phyloP scores from a whole-genome alignment of 192 early-diverging fungal species.

The Ambispora gerdemannii region DNA sequence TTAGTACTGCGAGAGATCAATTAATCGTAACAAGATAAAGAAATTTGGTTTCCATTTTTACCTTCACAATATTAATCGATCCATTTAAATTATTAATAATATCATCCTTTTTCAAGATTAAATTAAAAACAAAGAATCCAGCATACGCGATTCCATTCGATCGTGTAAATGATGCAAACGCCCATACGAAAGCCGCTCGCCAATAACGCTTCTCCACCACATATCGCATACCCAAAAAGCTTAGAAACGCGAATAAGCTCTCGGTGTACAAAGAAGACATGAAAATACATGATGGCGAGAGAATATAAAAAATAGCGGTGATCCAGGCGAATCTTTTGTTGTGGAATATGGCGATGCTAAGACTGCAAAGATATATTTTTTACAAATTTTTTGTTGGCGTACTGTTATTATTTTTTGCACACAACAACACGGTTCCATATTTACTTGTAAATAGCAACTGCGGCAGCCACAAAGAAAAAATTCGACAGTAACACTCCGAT shows the following conservation, averaged over 20 bases:
- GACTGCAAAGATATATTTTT: slow-evolving; percentile 4
- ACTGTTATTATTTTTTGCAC: too few species aligned
- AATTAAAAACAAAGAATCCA: slow-evolving; percentile 81
- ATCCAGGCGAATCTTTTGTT: slow-evolving; percentile 56
- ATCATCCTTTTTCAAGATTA: slow-evolving; percentile 52
- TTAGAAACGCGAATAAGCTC: slow-evolving; percentile 74
- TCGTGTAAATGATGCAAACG: slow-evolving; percentile 57
- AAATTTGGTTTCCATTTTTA: not conserved
- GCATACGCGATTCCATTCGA: slow-evolving; percentile 78
- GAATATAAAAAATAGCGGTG: slow-evolving; percentile 66
- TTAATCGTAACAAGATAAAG: too few species aligned
- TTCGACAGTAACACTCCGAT: slow-evolving; percentile 76
- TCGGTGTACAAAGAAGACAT: slow-evolving; percentile 87
- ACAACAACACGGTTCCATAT: too few species aligned
- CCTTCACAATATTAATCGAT: not conserved
- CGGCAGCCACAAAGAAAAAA: slow-evolving; percentile 67
- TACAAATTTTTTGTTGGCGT: too few species aligned
- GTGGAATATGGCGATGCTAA: slow-evolving; percentile 37
- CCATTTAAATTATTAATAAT: slow-evolving; percentile 4
- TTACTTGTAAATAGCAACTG: slow-evolving; percentile 68
- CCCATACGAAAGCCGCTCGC: slow-evolving; percentile 63
- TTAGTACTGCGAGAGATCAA: too few species aligned
- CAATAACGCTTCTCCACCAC: slow-evolving; percentile 46
- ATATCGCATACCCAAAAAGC: slow-evolving; percentile 74
- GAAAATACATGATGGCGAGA: slow-evolving; percentile 79